Conservation (phyloP, 306 rosid species). For the Acacia acuminata region DNA sequence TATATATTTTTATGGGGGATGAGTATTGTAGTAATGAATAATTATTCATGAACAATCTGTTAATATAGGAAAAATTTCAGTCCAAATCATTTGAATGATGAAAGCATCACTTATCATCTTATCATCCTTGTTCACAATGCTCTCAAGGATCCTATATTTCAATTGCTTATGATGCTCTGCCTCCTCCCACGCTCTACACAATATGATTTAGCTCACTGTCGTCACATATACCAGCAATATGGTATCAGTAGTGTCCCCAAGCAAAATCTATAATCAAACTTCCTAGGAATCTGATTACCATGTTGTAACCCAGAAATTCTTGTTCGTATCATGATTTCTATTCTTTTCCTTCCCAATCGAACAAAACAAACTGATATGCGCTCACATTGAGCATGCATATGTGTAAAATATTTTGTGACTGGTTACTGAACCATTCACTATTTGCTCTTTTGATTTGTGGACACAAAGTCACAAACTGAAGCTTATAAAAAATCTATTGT, state of each 20-base stretch:
- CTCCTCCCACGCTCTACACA: neutral
- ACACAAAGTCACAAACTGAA: neutral
- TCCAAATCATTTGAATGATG: too few species aligned
- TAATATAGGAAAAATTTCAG: too few species aligned
- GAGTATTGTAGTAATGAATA: too few species aligned
- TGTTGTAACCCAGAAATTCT: neutral
- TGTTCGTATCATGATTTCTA: neutral
- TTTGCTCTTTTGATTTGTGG: neutral
- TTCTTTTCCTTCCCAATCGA: neutral
- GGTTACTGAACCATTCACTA: neutral
- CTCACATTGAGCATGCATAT: neutral
- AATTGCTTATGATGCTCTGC: constrained; percentile 20
- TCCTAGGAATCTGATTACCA: neutral
- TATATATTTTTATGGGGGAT: too few species aligned
- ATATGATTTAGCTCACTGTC: constrained; percentile 19
- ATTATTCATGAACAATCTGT: too few species aligned
- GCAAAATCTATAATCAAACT: neutral
- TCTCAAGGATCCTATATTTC: constrained; percentile 67
- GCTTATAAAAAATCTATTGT: neutral
- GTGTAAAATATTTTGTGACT: neutral
- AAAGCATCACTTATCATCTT: neutral
- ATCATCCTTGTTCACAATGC: constrained; percentile 46
- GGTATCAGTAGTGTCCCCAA: neutral
- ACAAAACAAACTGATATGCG: neutral
- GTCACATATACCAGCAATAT: neutral